Evolutionary conservation across 441 rosid species (phyloP), one percentile per base, ranked within the genome.

Genomic region (Corymbia citriodora): DNA sequence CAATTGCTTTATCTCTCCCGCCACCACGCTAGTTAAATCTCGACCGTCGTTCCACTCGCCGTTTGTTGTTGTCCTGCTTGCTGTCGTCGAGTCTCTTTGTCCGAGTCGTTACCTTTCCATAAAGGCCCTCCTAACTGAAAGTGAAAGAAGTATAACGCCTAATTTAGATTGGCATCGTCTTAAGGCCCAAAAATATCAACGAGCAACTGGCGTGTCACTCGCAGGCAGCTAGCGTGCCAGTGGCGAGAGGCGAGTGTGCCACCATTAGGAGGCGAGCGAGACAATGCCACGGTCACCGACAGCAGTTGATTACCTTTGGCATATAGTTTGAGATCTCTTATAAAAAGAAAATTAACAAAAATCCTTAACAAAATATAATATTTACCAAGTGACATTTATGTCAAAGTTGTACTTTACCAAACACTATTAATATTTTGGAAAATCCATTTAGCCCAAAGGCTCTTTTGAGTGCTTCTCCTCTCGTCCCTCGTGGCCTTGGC

Each of bases 391-490:
- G 6, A 0, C 25, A 23, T 59, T 59, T 59, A 59, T 57, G 63
- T 23, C 29, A 23, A 59, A 59, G 1, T 25, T 9, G 14, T 59
- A 59, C 0, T 23, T 59, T 59, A 59, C 1, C 63, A 59, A 59
- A 59, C 23, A 23, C 14, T 59, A 23, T 29, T 59, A 4, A 13
- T 27, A 59, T 40, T 40, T 0, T 0, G 2, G 0, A 59, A 59
- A 23, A 23, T 59, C 0, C 25, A 59, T 59, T 59, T 23, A 59
- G 63, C 25, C 63, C 1, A 59, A 23, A 33, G 33, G 33, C 85
- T 79, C 85, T 79, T 79, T 52, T 52, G 27, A 3, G 85, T 52
- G 25, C 52, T 79, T 45, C 52, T 40, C 85, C 14, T 79, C 85
- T 23, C 12, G 52, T 40, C 52, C n/a, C 52, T 23, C 17, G 17